Evolutionary conservation across 257 asterid species (phyloP), one percentile per base, ranked within the genome.

Genomic region (Osmanthus fragrans): DNA sequence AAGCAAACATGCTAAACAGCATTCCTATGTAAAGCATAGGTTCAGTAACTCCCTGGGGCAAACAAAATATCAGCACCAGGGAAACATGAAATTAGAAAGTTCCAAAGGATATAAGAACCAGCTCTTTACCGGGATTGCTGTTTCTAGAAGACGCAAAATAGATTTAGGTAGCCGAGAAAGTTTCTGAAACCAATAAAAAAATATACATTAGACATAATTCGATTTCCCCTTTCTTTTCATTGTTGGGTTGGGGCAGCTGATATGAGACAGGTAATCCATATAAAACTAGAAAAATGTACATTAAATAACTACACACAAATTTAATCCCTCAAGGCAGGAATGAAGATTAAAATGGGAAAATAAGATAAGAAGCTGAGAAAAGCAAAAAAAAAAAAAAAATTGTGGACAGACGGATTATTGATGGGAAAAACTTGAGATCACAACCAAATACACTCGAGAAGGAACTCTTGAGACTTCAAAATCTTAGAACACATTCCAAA

Each of bases 1-100:
- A 95, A 72, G 99, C 99, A 82, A 95, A 95, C 97, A 95, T 88
- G 82, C 99, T 95, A 79, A 95, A 95, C 73, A 95, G 88, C 99
- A 96, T 96, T 71, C 99, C 99, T 42, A 96, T 93, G 83, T 96
- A 96, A 39, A 96, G 92, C 99, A 96, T 96, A 18, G 99, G 99
- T 84, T 96, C 99, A 75, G 99, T 96, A 76, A 96, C 97, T 82
- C 99, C 99, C 99, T 93, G 90, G 54, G 82, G 77, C 18, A 76
- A 33, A 84, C 75, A 60, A 74, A 70, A 73, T 49, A 58, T 81
- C 73, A 49, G 75, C 75, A 32, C 70, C 40, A 8, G 36, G 34
- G 9, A 64, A 79, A 54, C 42, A 40, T 40, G n/a, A 64, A 36
- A 30, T 12, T 15, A n/a, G 56, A 64, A 54, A 76, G 54, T 33